Base-by-base conservation (phyloP, 2,329 filamentous ascomycete species). In the Beauveria australis region DNA sequence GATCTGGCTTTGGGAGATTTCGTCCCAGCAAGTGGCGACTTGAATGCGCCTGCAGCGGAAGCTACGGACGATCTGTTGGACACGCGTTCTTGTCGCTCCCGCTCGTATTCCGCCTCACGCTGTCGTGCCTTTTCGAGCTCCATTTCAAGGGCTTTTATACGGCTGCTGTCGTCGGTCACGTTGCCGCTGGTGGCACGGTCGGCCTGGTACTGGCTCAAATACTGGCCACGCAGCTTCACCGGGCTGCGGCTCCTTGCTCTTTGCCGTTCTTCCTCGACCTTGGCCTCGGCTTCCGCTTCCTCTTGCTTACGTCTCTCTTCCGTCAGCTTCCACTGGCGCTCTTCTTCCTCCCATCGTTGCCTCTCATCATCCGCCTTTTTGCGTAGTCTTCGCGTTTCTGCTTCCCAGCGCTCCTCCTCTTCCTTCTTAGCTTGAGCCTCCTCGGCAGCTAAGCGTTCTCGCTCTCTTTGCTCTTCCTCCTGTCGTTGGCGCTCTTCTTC, bases 191-290 rank as follows among this genome's bases (percentile, higher is more conserved):
- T 69, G 63, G 79, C 72, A 70, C 89, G 85, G 66, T 91, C 87
- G 22, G 87, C 85, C 71, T 91, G 88, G 71, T 96, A 96, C 70
- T 96, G 89, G 69, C 89, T 93, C 55, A 96, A 81, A 67, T 88
- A 92, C 70, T 96, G 92, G 2, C 92, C 92, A 63, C 87, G 88
- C 24, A 96, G 78, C 63, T 87, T 84, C 43, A 81, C 79, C 67
- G 92, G 87, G 68, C 83, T 87, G 63, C 84, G 81, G 51, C 79
- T 81, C 62, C 84, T 81, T 60, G 83, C 79, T 62, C 83, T 79
- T 67, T 80, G 79, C 53, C 88, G 83, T 69, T 93, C 89, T 62
- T 87, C 79, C 53, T 84, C 83, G 37, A 92, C 72, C 46, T 81
- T 81, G 12, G 83, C 82, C 67, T 92, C 87, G 2, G 86, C 84